Conservation (phyloP, 371 early-diverging fungal species). For the Mortierella sp. region DNA sequence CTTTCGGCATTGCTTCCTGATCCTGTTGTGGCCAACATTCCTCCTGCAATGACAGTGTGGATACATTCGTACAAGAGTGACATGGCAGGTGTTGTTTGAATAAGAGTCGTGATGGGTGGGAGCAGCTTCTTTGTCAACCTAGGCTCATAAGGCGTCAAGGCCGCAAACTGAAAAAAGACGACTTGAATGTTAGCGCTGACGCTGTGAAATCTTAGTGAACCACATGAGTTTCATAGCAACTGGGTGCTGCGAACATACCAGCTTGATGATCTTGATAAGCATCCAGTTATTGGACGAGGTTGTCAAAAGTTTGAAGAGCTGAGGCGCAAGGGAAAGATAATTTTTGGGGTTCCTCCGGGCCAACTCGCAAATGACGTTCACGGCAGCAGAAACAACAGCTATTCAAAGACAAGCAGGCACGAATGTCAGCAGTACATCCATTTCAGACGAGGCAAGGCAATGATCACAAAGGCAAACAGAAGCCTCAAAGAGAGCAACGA, state of each 20-base stretch:
- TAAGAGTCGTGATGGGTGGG: constrained; percentile 85
- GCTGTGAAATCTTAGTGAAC: neutral
- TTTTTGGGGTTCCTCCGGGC: constrained; percentile 91
- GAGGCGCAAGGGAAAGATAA: constrained; percentile 94
- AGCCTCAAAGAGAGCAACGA: neutral
- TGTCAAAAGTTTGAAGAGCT: constrained; percentile 90
- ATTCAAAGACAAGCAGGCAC: neutral
- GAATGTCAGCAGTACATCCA: neutral
- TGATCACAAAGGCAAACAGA: neutral
- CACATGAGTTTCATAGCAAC: neutral
- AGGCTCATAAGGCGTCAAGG: constrained; percentile 93
- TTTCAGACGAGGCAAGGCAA: no score
- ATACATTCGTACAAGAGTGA: constrained; percentile 96
- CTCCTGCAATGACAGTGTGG: constrained; percentile 92
- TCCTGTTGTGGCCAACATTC: constrained; percentile 77
- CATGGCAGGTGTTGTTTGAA: constrained; percentile 93
- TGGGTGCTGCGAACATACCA: constrained; percentile 67
- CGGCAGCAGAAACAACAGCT: constrained; percentile 93
- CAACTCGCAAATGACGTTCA: constrained; percentile 96
- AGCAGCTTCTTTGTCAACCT: constrained; percentile 92
- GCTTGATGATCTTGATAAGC: constrained; percentile 97
- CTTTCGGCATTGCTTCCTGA: constrained; percentile 70
- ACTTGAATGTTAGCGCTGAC: neutral
- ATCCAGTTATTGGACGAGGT: constrained; percentile 97
- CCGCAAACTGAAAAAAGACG: constrained; percentile 79